A percentile compares a stretch with the other conserved stretches of the same genome.
Evolutionary conservation across 352 stramenopile genomes (phyloP).

Genomic region (Aphanomyces invadans): DNA sequence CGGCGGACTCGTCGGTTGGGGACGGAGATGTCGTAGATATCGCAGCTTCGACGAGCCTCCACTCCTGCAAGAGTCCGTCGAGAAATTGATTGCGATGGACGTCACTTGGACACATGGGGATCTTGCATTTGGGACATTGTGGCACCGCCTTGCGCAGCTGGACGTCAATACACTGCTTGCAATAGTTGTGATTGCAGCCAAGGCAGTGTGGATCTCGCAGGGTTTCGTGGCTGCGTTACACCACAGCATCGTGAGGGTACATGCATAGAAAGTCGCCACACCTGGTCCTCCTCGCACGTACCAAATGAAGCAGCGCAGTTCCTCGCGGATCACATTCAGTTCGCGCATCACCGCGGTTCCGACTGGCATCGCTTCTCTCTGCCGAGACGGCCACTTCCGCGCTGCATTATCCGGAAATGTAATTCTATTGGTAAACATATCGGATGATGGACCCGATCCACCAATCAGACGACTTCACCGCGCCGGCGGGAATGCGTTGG

Average conservation of each 20-base stretch:
- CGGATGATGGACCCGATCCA: neutral
- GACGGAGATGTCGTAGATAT: constrained; percentile 32
- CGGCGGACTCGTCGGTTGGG: constrained; percentile 31
- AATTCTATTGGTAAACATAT: neutral
- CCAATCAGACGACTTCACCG: no score
- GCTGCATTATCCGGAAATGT: neutral
- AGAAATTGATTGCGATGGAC: constrained; percentile 82
- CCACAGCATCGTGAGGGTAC: no score
- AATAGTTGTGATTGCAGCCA: constrained; percentile 86
- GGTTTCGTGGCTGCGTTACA: constrained; percentile 36
- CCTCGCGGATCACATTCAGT: constrained; percentile 52
- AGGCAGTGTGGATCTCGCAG: constrained; percentile 82
- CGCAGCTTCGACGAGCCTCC: constrained; percentile 63
- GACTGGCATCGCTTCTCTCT: neutral
- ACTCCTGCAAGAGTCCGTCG: constrained; percentile 69
- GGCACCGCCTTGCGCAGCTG: constrained; percentile 52
- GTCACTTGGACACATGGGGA: constrained; percentile 68
- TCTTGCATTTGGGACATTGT: constrained; percentile 56
- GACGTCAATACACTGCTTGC: constrained; percentile 56
- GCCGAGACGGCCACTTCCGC: neutral
- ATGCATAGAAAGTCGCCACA: neutral
- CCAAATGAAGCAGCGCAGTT: constrained; percentile 72
- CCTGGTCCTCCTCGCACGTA: constrained; percentile 26
- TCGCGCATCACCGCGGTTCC: neutral
- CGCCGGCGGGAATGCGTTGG: no score